phyloP scores from a whole-genome alignment of 108 stramenopile species.

The Bacterosira constricta region DNA sequence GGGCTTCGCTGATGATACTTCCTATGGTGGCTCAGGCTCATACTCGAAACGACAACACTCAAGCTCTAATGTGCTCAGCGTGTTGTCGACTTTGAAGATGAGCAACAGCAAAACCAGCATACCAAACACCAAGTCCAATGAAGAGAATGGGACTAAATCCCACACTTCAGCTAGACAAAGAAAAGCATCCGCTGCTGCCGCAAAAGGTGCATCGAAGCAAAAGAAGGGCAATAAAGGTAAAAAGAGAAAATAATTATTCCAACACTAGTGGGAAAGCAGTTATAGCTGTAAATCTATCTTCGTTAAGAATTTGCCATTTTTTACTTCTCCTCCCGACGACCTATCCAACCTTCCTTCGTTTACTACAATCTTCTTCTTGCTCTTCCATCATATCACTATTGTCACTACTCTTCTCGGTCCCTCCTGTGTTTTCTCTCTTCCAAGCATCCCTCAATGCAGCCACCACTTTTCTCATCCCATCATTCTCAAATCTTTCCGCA shows the following conservation, averaged over 20 bases:
- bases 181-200: constrained; percentile 51
- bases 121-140: constrained; percentile 16
- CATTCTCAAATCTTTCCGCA: constrained; percentile 60
- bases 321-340: no score
- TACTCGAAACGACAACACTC: constrained; percentile 41
- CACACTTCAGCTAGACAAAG: constrained; percentile 59
- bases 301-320: not conserved
- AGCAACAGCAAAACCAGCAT: constrained; percentile 2
- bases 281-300: not conserved
- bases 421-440: constrained; percentile 19
- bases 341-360: constrained; percentile 24
- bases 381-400: not conserved
- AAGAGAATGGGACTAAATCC: constrained; percentile 1
- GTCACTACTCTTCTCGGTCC: not conserved
- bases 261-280: not conserved
- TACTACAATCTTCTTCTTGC: not conserved
- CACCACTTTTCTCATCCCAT: constrained; percentile 77
- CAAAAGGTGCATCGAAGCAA: constrained; percentile 26
- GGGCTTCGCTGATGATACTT: not conserved
- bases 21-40: not conserved
- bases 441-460: constrained; percentile 56
- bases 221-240: constrained; percentile 39
- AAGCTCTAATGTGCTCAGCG: constrained; percentile 29
- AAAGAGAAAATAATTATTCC: constrained; percentile 5
- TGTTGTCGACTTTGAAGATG: constrained; percentile 51